Evolutionary conservation across 768 basidiomycete species (phyloP), one percentile per base, ranked within the genome.

Genomic region (Xanthoconium stramineum): DNA sequence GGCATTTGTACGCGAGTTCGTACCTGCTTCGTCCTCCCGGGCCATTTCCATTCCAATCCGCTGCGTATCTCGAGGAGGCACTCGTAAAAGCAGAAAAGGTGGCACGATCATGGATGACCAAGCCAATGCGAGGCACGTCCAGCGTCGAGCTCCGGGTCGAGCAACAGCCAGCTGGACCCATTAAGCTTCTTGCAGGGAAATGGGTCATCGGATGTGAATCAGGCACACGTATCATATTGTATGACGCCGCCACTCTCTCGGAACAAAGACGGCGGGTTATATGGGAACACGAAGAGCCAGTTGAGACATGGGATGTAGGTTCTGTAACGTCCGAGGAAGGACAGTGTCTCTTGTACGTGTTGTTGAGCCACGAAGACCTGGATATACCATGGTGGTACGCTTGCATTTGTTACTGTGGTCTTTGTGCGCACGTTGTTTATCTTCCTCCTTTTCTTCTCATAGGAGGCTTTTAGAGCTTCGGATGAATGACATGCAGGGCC

Each of bases 171-270:
- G 19, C 9, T 9, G 39, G 39, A n/a, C 19, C n/a, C 39, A n/a
- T 11, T 9, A 40, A 40, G 5, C 24, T 57, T 2, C n/a, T 57
- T 5, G 47, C 37, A 32, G 58, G 50, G 4, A 33, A 47, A 15
- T 59, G 55, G 50, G n/a, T 59, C 28, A 5, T 50, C 3, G 19
- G 45, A 6, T 49, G 50, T 7, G 47, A 58, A 46, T 13, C 12
- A 2, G 1, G 13, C 2, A 43, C 9, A 9, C 38, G 56, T 13
- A 32, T 59, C 13, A 38, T 46, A 11, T 33, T 53, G 46, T 58
- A 53, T 9, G 56, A 58, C 20, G 38, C 17, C 11, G 12, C 24
- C 24, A 24, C 24, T 24, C 24, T 24, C 24, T 24, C 24, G 24
- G 24, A 24, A 24, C 24, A 24, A 24, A 24, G 24, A 24, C 42